phyloP scores from a whole-genome alignment of 2,329 filamentous ascomycete genomes.

The Penicillium janthinellum region DNA sequence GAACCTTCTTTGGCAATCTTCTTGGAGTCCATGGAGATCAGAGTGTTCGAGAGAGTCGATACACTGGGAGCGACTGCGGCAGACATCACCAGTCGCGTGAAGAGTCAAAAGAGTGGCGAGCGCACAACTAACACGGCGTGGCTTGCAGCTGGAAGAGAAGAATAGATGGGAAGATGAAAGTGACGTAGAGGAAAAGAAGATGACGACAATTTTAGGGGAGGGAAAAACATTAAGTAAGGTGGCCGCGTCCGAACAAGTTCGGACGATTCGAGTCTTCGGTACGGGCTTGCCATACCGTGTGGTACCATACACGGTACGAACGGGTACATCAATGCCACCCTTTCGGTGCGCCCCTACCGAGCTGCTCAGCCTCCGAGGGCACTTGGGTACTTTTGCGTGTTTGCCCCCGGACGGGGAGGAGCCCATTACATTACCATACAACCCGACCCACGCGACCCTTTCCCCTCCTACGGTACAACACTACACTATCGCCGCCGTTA shows the following conservation, averaged over 20 bases:
- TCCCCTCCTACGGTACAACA: background rate
- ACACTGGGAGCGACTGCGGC: conserved; percentile 42
- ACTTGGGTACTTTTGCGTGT: background rate
- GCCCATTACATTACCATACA: background rate
- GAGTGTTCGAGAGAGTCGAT: conserved; percentile 38
- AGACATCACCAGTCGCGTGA: conserved; percentile 37
- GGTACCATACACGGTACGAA: background rate
- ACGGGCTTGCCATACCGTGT: background rate
- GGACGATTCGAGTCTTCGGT: background rate
- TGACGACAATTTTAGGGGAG: conserved; percentile 36
- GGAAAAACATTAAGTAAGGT: conserved; percentile 20
- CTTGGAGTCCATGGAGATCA: conserved; percentile 49
- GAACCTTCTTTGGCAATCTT: conserved; percentile 45
- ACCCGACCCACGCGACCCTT: background rate
- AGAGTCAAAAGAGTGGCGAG: conserved; percentile 17
- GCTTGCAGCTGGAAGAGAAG: conserved; percentile 19
- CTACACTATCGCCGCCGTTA: background rate
- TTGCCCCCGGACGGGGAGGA: background rate
- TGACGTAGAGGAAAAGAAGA: conserved; percentile 44
- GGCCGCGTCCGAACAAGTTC: background rate
- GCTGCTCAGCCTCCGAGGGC: background rate
- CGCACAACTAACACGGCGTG: conserved; percentile 19
- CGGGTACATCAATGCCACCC: background rate
- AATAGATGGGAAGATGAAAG: conserved; percentile 32
- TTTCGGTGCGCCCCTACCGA: too few relatives aligned